phyloP scores from a whole-genome alignment of 371 early-diverging fungal genomes.

The Saksenaea vasiformis region DNA sequence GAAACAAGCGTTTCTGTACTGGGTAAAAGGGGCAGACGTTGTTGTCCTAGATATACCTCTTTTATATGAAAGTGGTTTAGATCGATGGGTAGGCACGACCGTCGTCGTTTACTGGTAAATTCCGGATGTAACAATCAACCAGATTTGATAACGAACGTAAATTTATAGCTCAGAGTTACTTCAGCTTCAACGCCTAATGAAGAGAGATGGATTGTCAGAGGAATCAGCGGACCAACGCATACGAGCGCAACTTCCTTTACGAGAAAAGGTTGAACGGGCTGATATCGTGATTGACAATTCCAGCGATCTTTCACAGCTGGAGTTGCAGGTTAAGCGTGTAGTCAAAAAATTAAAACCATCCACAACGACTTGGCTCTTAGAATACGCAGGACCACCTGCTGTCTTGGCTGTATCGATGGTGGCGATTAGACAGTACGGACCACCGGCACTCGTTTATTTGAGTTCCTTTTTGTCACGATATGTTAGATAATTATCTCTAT shows the following conservation, averaged over 20 bases:
- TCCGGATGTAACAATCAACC: neutral
- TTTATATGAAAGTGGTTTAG: constrained; percentile 82
- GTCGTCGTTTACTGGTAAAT: constrained; percentile 84
- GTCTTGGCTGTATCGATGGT: constrained; percentile 11
- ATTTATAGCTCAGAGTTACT: constrained; percentile 64
- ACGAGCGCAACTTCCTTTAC: constrained; percentile 80
- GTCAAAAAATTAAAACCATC: constrained; percentile 48
- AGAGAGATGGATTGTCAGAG: constrained; percentile 67
- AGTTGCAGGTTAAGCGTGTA: constrained; percentile 61
- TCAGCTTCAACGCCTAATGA: constrained; percentile 76
- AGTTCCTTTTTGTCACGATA: neutral
- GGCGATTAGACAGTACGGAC: constrained; percentile 13
- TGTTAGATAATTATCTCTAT: too few relatives aligned
- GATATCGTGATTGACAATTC: constrained; percentile 87
- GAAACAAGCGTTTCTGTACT: constrained; percentile 65
- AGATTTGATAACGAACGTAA: neutral
- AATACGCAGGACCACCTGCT: constrained; percentile 45
- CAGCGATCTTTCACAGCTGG: constrained; percentile 62
- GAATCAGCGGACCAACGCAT: constrained; percentile 76
- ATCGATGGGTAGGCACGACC: constrained; percentile 67
- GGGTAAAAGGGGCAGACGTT: constrained; percentile 65
- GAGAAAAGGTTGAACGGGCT: constrained; percentile 75
- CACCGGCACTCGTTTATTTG: constrained; percentile 28
- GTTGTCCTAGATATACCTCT: constrained; percentile 94
- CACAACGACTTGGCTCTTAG: constrained; percentile 39